phyloP scores from a whole-genome alignment of 2,329 filamentous ascomycete genomes.

The Ustulina deusta region DNA sequence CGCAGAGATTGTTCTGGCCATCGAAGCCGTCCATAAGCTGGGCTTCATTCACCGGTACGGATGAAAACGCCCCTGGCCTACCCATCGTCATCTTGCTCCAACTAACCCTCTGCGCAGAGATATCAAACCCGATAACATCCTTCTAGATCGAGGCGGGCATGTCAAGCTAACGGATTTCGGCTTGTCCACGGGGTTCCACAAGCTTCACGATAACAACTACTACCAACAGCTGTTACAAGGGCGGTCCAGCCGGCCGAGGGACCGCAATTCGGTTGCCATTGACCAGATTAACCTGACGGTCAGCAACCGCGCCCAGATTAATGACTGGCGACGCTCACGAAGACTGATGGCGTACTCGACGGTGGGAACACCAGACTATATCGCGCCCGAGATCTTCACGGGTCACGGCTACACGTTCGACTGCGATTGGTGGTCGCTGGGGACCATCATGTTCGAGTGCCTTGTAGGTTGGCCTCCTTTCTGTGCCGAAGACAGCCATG shows the following conservation, averaged over 20 bases:
- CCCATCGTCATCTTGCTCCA: not conserved
- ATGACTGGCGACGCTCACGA: slow-evolving; percentile 97
- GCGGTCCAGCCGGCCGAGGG: slow-evolving; percentile 76
- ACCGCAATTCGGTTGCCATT: slow-evolving; percentile 93
- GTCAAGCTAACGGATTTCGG: slow-evolving; percentile 99
- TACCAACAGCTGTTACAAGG: slow-evolving; percentile 96
- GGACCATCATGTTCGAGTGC: slow-evolving; percentile 99
- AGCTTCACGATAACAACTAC: slow-evolving; percentile 97
- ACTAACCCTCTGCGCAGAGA: slow-evolving; percentile 77
- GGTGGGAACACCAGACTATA: slow-evolving; percentile 97
- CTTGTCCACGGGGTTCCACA: slow-evolving; percentile 96
- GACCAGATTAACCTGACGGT: slow-evolving; percentile 99
- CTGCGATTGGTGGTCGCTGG: slow-evolving; percentile 99
- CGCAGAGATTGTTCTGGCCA: slow-evolving; percentile 97
- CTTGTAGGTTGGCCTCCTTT: slow-evolving; percentile 98
- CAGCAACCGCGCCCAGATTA: slow-evolving; percentile 97
- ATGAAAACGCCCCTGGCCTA: slow-evolving; percentile 48
- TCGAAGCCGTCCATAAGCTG: slow-evolving; percentile 97
- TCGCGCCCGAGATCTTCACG: slow-evolving; percentile 97
- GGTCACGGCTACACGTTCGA: slow-evolving; percentile 96
- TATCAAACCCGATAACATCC: slow-evolving; percentile 99
- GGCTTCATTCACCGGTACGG: slow-evolving; percentile 97
- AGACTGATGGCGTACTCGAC: slow-evolving; percentile 98
- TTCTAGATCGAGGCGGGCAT: slow-evolving; percentile 93
- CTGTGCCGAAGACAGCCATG: slow-evolving; percentile 96